phyloP scores from a whole-genome alignment of 768 basidiomycete species.

The Phylloporus sp. region DNA sequence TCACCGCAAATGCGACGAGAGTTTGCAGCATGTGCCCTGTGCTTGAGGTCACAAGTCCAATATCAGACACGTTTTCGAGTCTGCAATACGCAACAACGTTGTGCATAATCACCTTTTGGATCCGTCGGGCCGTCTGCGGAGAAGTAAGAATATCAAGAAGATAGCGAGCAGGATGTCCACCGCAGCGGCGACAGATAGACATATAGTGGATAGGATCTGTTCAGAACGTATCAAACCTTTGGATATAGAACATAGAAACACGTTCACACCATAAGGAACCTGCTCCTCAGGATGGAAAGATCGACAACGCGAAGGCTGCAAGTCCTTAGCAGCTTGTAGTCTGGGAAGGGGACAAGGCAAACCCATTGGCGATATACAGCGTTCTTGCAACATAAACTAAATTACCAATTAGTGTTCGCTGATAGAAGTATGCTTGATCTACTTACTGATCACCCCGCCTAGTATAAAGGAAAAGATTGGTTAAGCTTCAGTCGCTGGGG shows the following conservation, averaged over 20 bases:
- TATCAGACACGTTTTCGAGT: background rate
- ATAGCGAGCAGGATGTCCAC: background rate
- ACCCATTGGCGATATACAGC: background rate
- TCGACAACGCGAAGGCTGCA: background rate
- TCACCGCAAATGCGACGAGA: constrained; percentile 6
- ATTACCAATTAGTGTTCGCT: background rate
- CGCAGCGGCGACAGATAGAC: background rate
- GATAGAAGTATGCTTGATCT: background rate
- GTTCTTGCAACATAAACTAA: background rate
- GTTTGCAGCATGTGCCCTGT: constrained; percentile 6
- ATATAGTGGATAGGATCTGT: background rate
- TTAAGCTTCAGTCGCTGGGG: background rate
- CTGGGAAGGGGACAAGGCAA: background rate
- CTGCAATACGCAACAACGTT: background rate
- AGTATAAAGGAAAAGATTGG: background rate
- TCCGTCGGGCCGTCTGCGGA: background rate
- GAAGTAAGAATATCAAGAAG: background rate
- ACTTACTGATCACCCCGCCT: background rate
- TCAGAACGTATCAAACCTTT: background rate
- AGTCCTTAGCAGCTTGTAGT: background rate
- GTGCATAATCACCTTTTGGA: background rate
- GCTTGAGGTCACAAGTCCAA: background rate
- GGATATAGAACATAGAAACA: background rate
- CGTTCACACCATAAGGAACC: background rate
- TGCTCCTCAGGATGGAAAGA: background rate